Base-by-base conservation (phyloP, 1,139 yeast genomes). In the Kurtzmaniella quercitrusa region DNA sequence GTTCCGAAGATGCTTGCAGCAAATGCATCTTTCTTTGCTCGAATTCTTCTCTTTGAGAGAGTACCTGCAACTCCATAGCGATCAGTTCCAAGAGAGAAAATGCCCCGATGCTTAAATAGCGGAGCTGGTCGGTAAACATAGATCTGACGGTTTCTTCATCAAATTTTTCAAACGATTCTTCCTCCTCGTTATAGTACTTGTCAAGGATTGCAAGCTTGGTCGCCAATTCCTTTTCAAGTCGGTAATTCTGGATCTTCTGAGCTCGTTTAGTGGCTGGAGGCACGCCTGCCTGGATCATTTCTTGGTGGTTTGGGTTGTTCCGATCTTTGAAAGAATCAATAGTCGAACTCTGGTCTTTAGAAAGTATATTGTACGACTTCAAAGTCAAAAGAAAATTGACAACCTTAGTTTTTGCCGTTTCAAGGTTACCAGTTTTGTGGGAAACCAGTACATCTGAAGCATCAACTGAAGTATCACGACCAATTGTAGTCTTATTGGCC, bases 211-310 rank as follows among this genome's bases (percentile, higher is more conserved):
- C 48, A 3, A 86, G 53, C 48, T 73, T 73, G 2, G 51, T 57
- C n/a, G 62, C 66, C 43, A 87, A 63, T 33, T 73, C 75, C 55
- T 78, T 81, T 51, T 83, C 90, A 23, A 70, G 60, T 56, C 78
- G 83, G 60, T 73, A 85, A 52, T 79, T 75, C 19, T 77, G 84
- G 46, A 91, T 88, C 60, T 90, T 91, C 44, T 79, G 85, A 19
- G 82, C 82, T 50, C 96, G 70, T 51, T 77, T 74, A 23, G 66
- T 59, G 16, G 77, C 72, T 0, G 94, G 80, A 46, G 78, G 77
- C 2, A 54, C 57, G 5, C 62, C 21, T 24, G 44, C 46, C 3
- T 52, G 50, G 18, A 61, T 47, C 6, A 63, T 46, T 47, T 60
- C 77, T 12, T 69, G 67, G 18, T 69, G 54, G 1, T 67, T 58